Conservation (phyloP, 768 basidiomycete genomes). For the Serpula lacrymans region DNA sequence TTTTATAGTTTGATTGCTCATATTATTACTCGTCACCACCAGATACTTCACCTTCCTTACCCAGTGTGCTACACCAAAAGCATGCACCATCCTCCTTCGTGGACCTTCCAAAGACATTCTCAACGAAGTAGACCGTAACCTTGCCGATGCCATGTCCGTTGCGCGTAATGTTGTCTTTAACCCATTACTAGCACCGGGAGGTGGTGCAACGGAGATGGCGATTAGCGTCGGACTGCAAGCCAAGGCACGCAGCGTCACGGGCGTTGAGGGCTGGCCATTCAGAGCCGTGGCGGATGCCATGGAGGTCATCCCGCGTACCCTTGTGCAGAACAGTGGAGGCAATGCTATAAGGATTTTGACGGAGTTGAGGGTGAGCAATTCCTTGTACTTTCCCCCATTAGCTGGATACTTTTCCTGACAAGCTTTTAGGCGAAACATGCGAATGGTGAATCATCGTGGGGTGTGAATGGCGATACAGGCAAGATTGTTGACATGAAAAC, state of each 20-base stretch:
- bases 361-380: constrained; percentile 73
- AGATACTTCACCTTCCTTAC: constrained; percentile 97
- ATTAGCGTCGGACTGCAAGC: constrained; percentile 83
- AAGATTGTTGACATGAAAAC: constrained; percentile 94
- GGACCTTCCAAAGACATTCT: constrained; percentile 98
- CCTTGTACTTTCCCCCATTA: background rate
- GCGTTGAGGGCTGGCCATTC: constrained; percentile 90
- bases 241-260: constrained; percentile 75
- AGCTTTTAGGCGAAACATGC: constrained; percentile 84
- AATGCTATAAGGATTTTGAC: constrained; percentile 93
- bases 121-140: constrained; percentile 96
- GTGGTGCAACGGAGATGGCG: constrained; percentile 98
- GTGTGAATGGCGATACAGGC: constrained; percentile 94
- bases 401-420: constrained; percentile 1
- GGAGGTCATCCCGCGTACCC: constrained; percentile 94
- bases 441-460: constrained; percentile 86
- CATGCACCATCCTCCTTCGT: constrained; percentile 96
- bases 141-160: constrained; percentile 96
- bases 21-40: background rate
- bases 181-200: constrained; percentile 89
- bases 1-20: background rate
- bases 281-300: constrained; percentile 92
- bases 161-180: constrained; percentile 97
- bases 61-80: constrained; percentile 88
- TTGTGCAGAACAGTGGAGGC: constrained; percentile 93